phyloP scores from a whole-genome alignment of 1,139 yeast genomes.

The Yamadazyma conglobata region DNA sequence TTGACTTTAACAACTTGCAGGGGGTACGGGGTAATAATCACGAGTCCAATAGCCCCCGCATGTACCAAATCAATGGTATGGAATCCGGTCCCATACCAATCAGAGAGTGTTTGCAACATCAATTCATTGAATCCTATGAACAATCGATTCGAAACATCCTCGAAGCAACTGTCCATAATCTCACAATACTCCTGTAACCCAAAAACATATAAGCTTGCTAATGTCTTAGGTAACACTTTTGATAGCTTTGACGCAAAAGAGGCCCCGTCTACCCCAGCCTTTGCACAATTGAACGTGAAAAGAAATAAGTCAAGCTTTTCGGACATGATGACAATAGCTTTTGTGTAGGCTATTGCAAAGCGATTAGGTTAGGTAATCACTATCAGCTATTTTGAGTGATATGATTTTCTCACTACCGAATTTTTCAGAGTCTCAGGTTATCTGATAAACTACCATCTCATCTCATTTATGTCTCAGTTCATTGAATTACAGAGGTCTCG shows the following conservation, averaged over 20 bases:
- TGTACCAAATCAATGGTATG: conserved; percentile 44
- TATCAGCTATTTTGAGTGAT: too few species aligned
- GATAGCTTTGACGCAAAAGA: conserved; percentile 22
- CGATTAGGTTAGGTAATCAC: too few species aligned
- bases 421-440: too few species aligned
- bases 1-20: conserved; percentile 29
- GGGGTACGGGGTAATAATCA: conserved; percentile 49
- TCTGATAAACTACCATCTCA: too few species aligned
- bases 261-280: conserved; percentile 23
- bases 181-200: conserved; percentile 77
- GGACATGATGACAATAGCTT: too few species aligned
- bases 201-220: conserved; percentile 53
- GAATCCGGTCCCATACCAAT: conserved; percentile 33
- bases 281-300: conserved; percentile 41
- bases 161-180: conserved; percentile 59
- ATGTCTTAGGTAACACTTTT: conserved; percentile 27
- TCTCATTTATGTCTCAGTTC: conserved; percentile 24
- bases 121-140: conserved; percentile 39
- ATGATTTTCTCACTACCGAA: too few species aligned
- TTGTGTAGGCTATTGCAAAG: too few species aligned
- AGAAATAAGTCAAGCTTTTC: conserved; percentile 23
- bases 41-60: conserved; percentile 64
- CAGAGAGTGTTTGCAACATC: conserved; percentile 37
- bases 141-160: conserved; percentile 32
- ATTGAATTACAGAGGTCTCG: conserved; percentile 35